Evolutionary conservation across 129 eudicot genomes (phyloP).

Genomic region (Artemisia tridentata): DNA sequence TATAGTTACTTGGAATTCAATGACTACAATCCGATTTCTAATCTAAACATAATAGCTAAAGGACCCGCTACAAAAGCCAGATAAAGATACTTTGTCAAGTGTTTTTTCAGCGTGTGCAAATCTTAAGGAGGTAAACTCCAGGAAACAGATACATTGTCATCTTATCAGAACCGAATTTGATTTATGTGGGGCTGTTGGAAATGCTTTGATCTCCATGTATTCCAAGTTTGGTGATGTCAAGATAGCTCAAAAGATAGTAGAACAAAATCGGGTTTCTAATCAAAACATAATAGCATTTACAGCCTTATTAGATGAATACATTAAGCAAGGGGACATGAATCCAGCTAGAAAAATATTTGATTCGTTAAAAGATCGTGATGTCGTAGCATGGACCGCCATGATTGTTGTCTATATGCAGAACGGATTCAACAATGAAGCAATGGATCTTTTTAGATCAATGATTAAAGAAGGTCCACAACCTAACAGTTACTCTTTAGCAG

Average conservation of each 20-base stretch:
- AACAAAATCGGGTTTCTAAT: constrained; percentile 29
- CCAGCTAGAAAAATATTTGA: constrained; percentile 64
- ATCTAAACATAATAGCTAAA: constrained; percentile 50
- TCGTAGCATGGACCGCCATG: constrained; percentile 90
- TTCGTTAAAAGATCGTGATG: constrained; percentile 59
- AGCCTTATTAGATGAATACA: constrained; percentile 63
- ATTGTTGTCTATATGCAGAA: constrained; percentile 79
- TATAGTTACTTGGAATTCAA: constrained; percentile 73
- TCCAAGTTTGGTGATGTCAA: constrained; percentile 58
- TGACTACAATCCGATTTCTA: constrained; percentile 75
- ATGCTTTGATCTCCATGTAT: constrained; percentile 75
- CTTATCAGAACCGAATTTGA: constrained; percentile 46
- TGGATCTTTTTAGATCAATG: constrained; percentile 62
- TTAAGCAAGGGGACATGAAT: constrained; percentile 63
- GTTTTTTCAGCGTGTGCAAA: constrained; percentile 72
- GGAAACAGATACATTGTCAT: constrained; percentile 69
- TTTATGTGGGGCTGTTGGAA: constrained; percentile 60
- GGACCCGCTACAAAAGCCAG: constrained; percentile 45
- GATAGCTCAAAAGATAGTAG: constrained; percentile 46
- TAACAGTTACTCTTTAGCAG: constrained; percentile 69
- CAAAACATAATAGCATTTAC: constrained; percentile 66
- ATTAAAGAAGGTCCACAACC: constrained; percentile 57
- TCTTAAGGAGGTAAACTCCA: constrained; percentile 38
- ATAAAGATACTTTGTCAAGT: constrained; percentile 66
- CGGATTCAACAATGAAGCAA: constrained; percentile 56